These are phyloP conservation scores for Pueraria montana DNA, from an alignment of 306 rosid genomes.

Conservation along the genomic window DNA sequence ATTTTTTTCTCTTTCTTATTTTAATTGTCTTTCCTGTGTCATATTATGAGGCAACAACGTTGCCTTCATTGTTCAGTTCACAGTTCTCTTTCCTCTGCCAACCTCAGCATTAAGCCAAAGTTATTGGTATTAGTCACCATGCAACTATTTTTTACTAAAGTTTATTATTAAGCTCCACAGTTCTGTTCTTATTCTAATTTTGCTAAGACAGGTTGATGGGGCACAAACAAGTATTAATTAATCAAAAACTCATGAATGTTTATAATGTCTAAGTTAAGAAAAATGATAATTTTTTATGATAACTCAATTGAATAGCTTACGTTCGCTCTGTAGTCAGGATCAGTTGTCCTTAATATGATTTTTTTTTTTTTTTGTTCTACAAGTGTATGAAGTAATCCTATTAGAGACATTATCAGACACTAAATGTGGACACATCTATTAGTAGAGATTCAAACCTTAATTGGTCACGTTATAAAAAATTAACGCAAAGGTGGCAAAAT, in stretches of 20 bases:
- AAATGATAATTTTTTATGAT: slow-evolving; percentile 7
- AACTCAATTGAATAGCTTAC: background rate
- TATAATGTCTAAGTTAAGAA: slow-evolving; percentile 33
- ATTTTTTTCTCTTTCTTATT: slow-evolving; percentile 3
- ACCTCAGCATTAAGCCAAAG: slow-evolving; percentile 33
- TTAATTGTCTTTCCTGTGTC: slow-evolving; percentile 37
- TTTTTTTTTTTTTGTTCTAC: background rate
- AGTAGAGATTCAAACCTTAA: too few relatives aligned
- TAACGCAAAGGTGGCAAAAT: background rate
- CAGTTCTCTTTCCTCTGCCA: slow-evolving; percentile 46
- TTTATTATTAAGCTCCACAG: background rate
- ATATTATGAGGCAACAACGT: slow-evolving; percentile 53
- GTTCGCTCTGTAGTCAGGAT: background rate
- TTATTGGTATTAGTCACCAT: slow-evolving; percentile 2
- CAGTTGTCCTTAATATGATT: background rate
- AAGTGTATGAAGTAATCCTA: too few relatives aligned
- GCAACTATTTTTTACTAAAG: slow-evolving; percentile 15
- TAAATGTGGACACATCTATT: too few relatives aligned
- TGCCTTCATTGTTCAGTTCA: slow-evolving; percentile 35
- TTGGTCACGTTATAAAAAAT: too few relatives aligned
- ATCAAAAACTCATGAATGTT: slow-evolving; percentile 38
- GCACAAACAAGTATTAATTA: background rate
- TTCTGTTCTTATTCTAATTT: slow-evolving; percentile 18
- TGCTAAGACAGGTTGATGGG: background rate
- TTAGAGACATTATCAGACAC: too few relatives aligned